Evolutionary conservation across 192 early-diverging fungal genomes (phyloP), one percentile per base, ranked within the genome.

Genomic region (Entomortierella chlamydospora): DNA sequence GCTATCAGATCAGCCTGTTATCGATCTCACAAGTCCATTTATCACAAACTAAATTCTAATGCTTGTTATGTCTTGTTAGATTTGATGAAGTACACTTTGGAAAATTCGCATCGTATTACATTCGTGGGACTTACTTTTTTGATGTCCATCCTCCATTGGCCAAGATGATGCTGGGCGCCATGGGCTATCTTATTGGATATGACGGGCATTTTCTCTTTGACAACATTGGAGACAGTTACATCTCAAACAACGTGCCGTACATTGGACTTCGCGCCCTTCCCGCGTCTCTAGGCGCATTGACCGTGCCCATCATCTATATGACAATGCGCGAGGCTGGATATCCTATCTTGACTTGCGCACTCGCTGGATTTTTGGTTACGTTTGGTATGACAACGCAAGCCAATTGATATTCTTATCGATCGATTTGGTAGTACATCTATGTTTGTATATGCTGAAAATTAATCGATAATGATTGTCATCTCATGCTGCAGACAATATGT

Each of bases 31-130:
- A 18, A 20, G 10, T 54, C 52, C 3, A 11, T 54, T 29, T 23
- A 54, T 26, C 2, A 26, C 39, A 42, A 42, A n/a, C n/a, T 2
- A 28, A 10, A 17, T 7, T 57, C 4, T 30, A 20, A 13, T 34
- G 28, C 34, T 20, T 57, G 9, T 6, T 34, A 30, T 34, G 4
- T n/a, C 6, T 28, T 20, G 1, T 15, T 63, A 94, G 93, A 0
- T 99, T 99, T 81, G 98, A 99, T 81, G 98, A 99, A 73, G 97
- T 98, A 11, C 98, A 99, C 81, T 99, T 99, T 87, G 98, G 98
- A 56, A 99, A 99, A 81, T 99, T 99, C 74, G 96, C 96, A 20
- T 90, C 90, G 20, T 97, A 93, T 86, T 99, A 99, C 64, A 74
- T 99, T 34, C 88, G 90, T 13, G 82, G 95, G 13, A 84, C 89